These are phyloP conservation scores for Closterium sp. DNA, from an alignment of 139 green algal species.

Conservation along the genomic window DNA sequence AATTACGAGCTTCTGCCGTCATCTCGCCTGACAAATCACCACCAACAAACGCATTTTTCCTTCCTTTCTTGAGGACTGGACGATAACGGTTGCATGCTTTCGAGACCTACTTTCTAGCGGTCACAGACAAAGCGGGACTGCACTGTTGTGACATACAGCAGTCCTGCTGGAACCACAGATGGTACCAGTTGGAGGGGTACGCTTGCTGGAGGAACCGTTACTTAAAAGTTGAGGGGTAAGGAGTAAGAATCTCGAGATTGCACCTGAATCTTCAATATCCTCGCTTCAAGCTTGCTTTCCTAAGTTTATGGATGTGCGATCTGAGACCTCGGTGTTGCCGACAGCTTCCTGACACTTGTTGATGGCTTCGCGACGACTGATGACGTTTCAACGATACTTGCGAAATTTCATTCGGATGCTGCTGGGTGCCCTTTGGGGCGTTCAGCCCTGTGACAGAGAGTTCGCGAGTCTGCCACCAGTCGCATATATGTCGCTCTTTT, in stretches of 20 bases:
- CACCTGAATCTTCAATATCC: background rate
- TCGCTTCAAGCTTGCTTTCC: background rate
- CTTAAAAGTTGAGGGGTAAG: background rate
- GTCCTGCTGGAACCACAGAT: too few species aligned
- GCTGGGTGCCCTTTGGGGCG: background rate
- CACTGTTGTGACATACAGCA: background rate
- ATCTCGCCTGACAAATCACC: background rate
- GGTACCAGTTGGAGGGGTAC: too few species aligned
- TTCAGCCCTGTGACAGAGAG: background rate
- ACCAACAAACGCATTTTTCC: background rate
- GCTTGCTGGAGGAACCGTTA: background rate
- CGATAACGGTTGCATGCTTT: background rate
- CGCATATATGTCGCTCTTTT: background rate
- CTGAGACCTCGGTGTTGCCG: background rate
- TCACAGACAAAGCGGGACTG: background rate
- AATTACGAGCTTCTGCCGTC: background rate
- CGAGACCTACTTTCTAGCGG: background rate
- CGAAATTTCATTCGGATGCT: background rate
- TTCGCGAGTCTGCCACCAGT: background rate
- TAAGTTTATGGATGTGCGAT: background rate
- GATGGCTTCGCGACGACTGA: background rate
- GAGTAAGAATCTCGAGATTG: background rate
- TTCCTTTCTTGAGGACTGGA: background rate
- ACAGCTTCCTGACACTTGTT: background rate
- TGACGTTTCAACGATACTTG: background rate